Evolutionary conservation across 2,329 filamentous ascomycete genomes (phyloP), one percentile per base, ranked within the genome.

Genomic region (Basipetospora chlamydospora): DNA sequence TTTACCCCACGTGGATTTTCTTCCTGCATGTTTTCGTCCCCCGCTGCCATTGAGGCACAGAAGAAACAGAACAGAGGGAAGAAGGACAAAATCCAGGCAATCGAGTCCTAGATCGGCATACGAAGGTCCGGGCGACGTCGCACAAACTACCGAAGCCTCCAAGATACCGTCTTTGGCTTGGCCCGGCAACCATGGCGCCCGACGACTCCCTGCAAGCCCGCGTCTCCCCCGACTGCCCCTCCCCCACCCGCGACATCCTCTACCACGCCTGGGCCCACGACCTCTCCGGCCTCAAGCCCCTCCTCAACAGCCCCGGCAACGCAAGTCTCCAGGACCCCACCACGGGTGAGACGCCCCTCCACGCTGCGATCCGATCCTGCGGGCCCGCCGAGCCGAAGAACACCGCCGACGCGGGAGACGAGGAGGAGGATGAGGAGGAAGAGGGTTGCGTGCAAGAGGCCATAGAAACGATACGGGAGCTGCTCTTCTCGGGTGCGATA

Each of bases 401-500:
- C 8, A 41, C 9, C 18, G 29, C 21, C 12, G 29, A 25, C 8
- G 12, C n/a, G n/a, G 15, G n/a, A 18, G n/a, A 10, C 31, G 28
- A 37, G n/a, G 35, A 28, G 3, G 31, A 35, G 23, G 46, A 50
- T 3, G 54, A 55, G 3, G 52, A 53, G 8, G 58, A 60, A 17
- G 56, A 60, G 18, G 47, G 58, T 37, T 52, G 56, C 18, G 55
- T 80, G 22, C 70, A 77, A 32, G 70, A 71, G 26, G 81, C 77
- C 3, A 67, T 70, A 38, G 72, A 76, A 36, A 78, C 79, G 0
- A 63, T 95, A 4, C 70, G 73, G 46, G 72, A 90, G 50, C 67
- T 96, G 6, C 75, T 96, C 41, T 70, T 87, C 49, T 80, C 81
- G 46, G 90, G 90, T 22, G 90, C 85, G 9, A 95, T 96, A 47